Base-by-base conservation (phyloP, 768 basidiomycete species). In the Hypholoma sublateritium region DNA sequence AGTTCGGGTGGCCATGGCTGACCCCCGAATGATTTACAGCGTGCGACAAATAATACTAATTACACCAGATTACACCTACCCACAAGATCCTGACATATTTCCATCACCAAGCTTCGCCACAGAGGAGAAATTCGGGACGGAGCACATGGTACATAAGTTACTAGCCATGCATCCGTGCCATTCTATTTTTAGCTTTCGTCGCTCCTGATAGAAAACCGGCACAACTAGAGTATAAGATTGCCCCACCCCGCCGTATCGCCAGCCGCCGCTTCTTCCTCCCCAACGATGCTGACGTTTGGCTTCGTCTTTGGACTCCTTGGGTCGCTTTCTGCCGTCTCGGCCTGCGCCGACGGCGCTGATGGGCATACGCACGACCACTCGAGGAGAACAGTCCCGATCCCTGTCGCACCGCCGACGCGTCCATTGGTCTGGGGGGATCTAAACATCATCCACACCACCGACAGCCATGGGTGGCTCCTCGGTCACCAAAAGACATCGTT, bases 371-470 rank as follows among this genome's bases (percentile, higher is more conserved):
- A 75, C 55, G 60, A 47, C 21, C 69, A 70, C 53, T 55, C 59
- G 47, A 73, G 69, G 56, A 74, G 79, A 52, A 72, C 74, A 50
- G 69, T 72, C 0, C 69, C 76, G 45, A 60, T 71, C 13, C 72
- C 72, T 13, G 69, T 86, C 32, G 73, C 83, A 0, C 77, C 77
- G 16, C 93, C 93, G 4, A 80, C 80, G 54, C 76, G 86, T 17
- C 80, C 83, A 21, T 78, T 96, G 13, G 81, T 83, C 50, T 95
- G 93, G 94, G 85, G 88, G n/a, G 91, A 95, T 65, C 79, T 95
- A 67, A 95, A 95, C 67, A 81, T 95, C 64, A 79, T 95, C 45
- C 85, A 88, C 64, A 95, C 92, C 2, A 95, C 94, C 0, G 93
- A 95, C 69, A 89, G 83, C 37, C 87, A 90, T 72, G 74, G 78